Evolutionary conservation across 176 grass and related monocot species (phyloP), one percentile per base, ranked within the genome.

Genomic region (Aegilops speltoides): DNA sequence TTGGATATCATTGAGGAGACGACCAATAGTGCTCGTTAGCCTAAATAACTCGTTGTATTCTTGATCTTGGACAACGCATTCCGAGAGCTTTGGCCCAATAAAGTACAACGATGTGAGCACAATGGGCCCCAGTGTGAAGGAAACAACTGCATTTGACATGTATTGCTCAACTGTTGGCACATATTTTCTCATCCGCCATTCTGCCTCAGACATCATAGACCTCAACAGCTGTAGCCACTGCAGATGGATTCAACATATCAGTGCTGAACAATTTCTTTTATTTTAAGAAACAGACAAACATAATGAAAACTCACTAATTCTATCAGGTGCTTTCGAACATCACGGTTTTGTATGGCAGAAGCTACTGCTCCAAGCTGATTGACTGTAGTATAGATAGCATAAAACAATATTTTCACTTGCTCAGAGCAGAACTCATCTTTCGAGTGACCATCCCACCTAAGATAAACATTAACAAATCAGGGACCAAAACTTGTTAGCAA

Each of bases 341-440:
- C 76, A 61, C 80, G 85, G 17, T 72, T 76, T 86, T 98, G 95
- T 15, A 87, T 26, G 60, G 46, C 52, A 50, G 89, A 91, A 82
- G 89, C 93, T 46, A 56, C 17, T 46, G 16, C 17, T 22, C 43
- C 43, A 46, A 56, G 16, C 52, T 19, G 17, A 20, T 46, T 46
- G 17, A 90, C 85, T 43, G 90, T 87, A 57, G 59, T 78, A 41
- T 80, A 88, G 38, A 95, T 40, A 73, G 93, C 85, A 66, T 76
- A 89, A 91, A 91, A 95, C 19, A 97, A 77, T 26, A 95, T 89
- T 66, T 90, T 83, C 20, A 98, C 93, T 28, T 95, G 76, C 45
- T 98, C 85, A 5, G 90, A 91, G 80, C 79, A 91, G 40, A 85
- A 91, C 5, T 93, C 79, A 23, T 85, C 65, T 71, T 85, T 17